Base-by-base conservation (phyloP, 1,284 basidiomycete genomes). In the Trametes pubescens region DNA sequence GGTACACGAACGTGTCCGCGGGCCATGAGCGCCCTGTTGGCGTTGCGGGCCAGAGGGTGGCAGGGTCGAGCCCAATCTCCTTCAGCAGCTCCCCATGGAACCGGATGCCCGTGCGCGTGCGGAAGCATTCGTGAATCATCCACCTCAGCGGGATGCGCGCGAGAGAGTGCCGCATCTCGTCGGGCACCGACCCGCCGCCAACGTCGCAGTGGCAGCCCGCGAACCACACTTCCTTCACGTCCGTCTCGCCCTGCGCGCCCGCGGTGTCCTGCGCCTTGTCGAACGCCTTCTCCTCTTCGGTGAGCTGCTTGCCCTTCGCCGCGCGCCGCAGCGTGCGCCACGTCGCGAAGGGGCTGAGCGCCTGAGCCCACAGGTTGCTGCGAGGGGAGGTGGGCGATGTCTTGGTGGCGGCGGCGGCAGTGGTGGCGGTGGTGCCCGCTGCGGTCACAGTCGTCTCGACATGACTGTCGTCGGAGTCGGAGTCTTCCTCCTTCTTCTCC, bases 101-200 rank as follows among this genome's bases (percentile, higher is more conserved):
- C 48, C 75, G 74, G 57, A 81, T 78, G 46, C 79, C 79, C 10
- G 74, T 76, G 32, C 77, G 70, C 13, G 72, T 67, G 40, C 66
- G 69, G 79, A 87, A 86, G 69, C 82, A 83, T 73, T 89, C 79
- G 47, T 87, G 82, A 47, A 89, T 79, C 87, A 90, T 89, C 87
- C 87, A 89, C 1, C 86, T 82, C 8, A 89, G 79, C 24, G 87
- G 79, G 60, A 89, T 88, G 57, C 85, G 82, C 4, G 87, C 84
- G 10, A 88, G 80, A 38, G 82, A 83, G 68, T 86, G 76, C 3
- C 77, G 78, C 4, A 80, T 82, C 34, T 77, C 78, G 71, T 89
- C 87, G 37, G 74, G 74, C 0, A 87, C 86, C 0, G 84, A 82
- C n/a, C 86, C 83, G 24, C 85, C 86, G n/a, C 83, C 84, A 51